Base-by-base conservation (phyloP, 768 basidiomycete species). In the Suillus cothurnatus region DNA sequence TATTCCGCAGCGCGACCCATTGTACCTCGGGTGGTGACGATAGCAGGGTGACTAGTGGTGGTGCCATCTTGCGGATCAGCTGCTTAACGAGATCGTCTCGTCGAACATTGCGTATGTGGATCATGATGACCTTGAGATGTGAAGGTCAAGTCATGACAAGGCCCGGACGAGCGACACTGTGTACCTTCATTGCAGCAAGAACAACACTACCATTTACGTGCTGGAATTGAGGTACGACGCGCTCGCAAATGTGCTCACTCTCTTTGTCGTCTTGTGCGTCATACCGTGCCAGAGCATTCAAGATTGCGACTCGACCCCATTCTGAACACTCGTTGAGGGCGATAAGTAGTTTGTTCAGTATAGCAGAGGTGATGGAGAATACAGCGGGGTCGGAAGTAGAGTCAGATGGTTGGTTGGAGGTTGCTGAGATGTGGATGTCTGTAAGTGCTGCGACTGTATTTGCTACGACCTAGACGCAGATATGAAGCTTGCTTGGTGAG, bases 251-350 rank as follows among this genome's bases (percentile, higher is more conserved):
- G 75, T 99, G 97, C 73, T 99, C 97, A 74, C 93, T 93, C 81
- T 99, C 97, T 77, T 94, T 93, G 66, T 93, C 94, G 71, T 97
- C 97, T 47, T 84, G 81, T 0, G 95, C 87, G 41, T 82, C 82
- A 77, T 98, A 99, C 52, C 93, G 86, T 6, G 94, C 85, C 36
- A 99, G 80, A 0, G 94, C 93, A 65, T 91, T 92, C 61, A 99
- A 79, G 43, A 99, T 88, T 1, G 96, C 95, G 19, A 99, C 95
- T 64, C 97, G 87, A 38, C 97, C 97, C 97, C 97, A 99, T 79
- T 99, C 97, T 0, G 96, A 97, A 74, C 97, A 98, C 78, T 99
- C 97, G 74, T 97, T 97, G 23, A 99, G 83, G 2, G 97, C 97
- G 62, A 99, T 92, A 63, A 99, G 82, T 19, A 99, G 86, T 75